These are phyloP conservation scores for Colletotrichum endophyticum DNA, from an alignment of 2,329 filamentous ascomycete species.

Conservation along the genomic window DNA sequence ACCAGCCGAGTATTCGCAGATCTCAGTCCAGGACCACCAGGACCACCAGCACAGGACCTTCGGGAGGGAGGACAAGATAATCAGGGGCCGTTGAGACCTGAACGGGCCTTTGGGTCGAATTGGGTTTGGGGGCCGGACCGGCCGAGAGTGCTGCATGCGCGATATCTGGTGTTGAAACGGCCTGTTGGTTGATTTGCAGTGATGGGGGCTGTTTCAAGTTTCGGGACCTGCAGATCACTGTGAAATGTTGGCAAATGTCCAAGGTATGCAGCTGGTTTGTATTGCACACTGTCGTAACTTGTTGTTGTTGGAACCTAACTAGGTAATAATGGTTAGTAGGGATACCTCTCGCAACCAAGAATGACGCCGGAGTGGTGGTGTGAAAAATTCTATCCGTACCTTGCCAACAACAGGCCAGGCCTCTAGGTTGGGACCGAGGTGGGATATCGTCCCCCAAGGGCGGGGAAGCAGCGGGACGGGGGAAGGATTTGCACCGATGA, in stretches of 20 bases:
- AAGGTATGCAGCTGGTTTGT: background rate
- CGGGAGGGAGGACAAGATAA: background rate
- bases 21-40: background rate
- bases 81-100: background rate
- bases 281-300: background rate
- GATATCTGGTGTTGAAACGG: conserved; percentile 5
- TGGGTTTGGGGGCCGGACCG: conserved; percentile 18
- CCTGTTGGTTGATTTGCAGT: background rate
- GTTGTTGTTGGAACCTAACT: background rate
- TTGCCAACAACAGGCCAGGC: background rate
- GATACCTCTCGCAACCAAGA: background rate
- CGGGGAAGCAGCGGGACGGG: background rate
- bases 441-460: background rate
- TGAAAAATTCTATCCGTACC: background rate
- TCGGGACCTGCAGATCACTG: background rate
- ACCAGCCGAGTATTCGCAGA: background rate
- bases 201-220: conserved; percentile 13
- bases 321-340: background rate
- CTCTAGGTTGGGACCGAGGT: background rate
- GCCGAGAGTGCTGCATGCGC: conserved; percentile 4
- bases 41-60: background rate
- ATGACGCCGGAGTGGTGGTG: background rate
- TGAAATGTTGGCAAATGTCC: background rate
- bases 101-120: background rate
- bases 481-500: background rate